These are phyloP conservation scores for Ogataea paradorogensis DNA, from an alignment of 805 yeast genomes.

Conservation along the genomic window DNA sequence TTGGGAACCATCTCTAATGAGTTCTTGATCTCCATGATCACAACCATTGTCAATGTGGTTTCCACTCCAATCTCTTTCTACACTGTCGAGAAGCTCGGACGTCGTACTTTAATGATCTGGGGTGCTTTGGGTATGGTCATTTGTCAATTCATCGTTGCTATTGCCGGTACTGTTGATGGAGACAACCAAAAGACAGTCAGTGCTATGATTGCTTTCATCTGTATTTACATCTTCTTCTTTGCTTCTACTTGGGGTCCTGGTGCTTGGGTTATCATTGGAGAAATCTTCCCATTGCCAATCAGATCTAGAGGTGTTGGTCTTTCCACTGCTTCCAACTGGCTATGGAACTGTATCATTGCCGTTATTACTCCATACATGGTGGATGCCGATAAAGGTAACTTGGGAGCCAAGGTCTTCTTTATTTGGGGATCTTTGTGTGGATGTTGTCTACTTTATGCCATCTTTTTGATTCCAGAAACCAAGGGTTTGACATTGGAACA, in stretches of 20 bases:
- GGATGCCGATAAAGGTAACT: constrained; percentile 58
- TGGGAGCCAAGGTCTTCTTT: constrained; percentile 65
- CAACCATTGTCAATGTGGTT: constrained; percentile 51
- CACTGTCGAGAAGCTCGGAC: constrained; percentile 58
- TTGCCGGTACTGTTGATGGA: constrained; percentile 33
- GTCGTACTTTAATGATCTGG: constrained; percentile 45
- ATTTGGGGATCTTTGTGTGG: constrained; percentile 59
- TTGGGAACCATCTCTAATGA: constrained; percentile 46
- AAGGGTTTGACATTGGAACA: constrained; percentile 81
- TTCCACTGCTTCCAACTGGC: constrained; percentile 77
- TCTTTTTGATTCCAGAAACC: constrained; percentile 73
- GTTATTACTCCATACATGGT: constrained; percentile 73
- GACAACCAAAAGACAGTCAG: constrained; percentile 27
- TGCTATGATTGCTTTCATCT: constrained; percentile 42
- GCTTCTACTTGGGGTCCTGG: constrained; percentile 86
- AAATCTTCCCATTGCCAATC: constrained; percentile 66
- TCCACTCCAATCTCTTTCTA: constrained; percentile 55
- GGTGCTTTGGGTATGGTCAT: constrained; percentile 50
- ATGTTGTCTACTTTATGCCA: constrained; percentile 59
- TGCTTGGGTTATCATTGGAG: constrained; percentile 65
- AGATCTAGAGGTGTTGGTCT: constrained; percentile 72
- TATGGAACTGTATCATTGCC: constrained; percentile 74
- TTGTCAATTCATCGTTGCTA: constrained; percentile 59
- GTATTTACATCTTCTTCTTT: constrained; percentile 68
- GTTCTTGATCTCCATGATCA: constrained; percentile 50